phyloP scores from a whole-genome alignment of 768 basidiomycete species.

The Podaxis mareebaensis region DNA sequence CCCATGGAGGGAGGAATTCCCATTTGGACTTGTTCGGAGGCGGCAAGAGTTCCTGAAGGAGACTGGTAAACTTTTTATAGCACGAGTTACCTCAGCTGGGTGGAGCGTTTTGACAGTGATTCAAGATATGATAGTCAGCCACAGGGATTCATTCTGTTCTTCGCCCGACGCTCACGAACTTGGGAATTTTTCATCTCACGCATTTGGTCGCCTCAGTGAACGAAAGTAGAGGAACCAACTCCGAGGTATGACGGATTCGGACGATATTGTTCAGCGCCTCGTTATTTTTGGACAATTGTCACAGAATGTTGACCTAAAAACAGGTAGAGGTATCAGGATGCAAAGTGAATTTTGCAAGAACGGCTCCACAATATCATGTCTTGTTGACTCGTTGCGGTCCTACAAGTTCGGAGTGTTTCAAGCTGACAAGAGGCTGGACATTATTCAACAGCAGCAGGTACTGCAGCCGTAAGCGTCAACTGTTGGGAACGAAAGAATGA shows the following conservation, averaged over 20 bases:
- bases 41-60: neutral
- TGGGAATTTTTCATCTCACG: neutral
- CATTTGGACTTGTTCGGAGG: neutral
- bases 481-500: neutral
- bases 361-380: neutral
- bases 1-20: neutral
- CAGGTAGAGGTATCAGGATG: neutral
- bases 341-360: neutral
- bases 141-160: neutral
- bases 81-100: neutral
- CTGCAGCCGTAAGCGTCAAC: neutral
- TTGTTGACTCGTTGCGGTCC: neutral
- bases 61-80: neutral
- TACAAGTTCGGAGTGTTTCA: neutral
- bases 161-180: neutral
- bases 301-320: neutral
- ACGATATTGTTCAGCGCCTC: neutral
- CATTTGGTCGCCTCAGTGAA: neutral
- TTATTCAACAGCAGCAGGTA: neutral
- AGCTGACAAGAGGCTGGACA: neutral
- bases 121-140: neutral
- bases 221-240: neutral
- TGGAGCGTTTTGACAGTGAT: neutral
- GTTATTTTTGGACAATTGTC: neutral
- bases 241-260: neutral